Evolutionary conservation across 2,329 filamentous ascomycete species (phyloP), one percentile per base, ranked within the genome.

Genomic region (Sarocladium kiliense): DNA sequence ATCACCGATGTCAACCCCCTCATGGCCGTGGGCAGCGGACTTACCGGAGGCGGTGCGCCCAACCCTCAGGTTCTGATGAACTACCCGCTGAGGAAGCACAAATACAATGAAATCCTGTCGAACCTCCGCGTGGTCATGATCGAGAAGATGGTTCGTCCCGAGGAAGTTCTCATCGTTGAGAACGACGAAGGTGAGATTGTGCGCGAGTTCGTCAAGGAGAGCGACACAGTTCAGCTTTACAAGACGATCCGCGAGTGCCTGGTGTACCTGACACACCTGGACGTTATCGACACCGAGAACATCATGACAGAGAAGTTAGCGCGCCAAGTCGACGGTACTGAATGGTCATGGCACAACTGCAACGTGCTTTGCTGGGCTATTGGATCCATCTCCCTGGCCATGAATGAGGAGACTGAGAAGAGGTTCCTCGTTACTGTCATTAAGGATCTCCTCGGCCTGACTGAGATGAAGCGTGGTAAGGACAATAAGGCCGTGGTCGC

Each of bases 271-370:
- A 99, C 95, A 32, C 94, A 99, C 77, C 76, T 99, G 65, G 94
- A 99, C 66, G 95, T 99, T 39, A 87, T 96, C 58, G 94, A 99
- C 68, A 99, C 93, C 1, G 94, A 99, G 73, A 89, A 89, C 60
- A 99, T 99, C 76, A 99, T 99, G 95, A 97, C 94, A 3, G 95
- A 99, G 68, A 99, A 99, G 76, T 80, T 99, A 54, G 87, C 91
- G 30, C 88, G 91, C 62, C 94, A 99, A 73, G 94, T 99, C 12
- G 94, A 99, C 68, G 91, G 91, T 21, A 81, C 83, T 2, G 95
- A 99, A 73, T 99, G 94, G 94, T 99, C 95, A 6, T 99, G 94
- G 94, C 90, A 92, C 60, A 99, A 99, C 76, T 99, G 94, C 84
- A 99, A 99, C 74, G 97, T 96, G 5, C 84, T 99, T 50, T 99